phyloP scores from a whole-genome alignment of 805 yeast species.

The Pichia pseudocactophila region DNA sequence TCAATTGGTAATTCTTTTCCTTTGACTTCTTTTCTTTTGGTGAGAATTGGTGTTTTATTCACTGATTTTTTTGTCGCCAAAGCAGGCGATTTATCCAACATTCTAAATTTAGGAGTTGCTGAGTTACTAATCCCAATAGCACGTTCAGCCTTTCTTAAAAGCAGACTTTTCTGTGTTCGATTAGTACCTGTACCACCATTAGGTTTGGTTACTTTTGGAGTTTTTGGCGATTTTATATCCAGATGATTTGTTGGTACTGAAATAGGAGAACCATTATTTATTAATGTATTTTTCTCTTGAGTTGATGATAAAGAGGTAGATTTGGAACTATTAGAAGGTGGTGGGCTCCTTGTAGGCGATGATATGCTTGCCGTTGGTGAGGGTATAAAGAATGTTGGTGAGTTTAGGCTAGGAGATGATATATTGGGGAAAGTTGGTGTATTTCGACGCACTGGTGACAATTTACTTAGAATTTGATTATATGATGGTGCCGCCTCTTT shows the following conservation, averaged over 20 bases:
- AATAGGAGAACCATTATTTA: too few species aligned
- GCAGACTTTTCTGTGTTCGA: constrained; percentile 16
- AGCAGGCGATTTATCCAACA: too few species aligned
- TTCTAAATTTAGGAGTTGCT: neutral
- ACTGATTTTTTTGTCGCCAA: neutral
- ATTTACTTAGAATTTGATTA: constrained; percentile 3
- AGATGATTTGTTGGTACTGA: too few species aligned
- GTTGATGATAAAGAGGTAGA: too few species aligned
- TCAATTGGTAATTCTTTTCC: too few species aligned
- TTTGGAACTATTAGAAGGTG: too few species aligned
- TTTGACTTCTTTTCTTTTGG: neutral
- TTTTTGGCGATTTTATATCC: neutral
- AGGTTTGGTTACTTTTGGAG: constrained; percentile 3
- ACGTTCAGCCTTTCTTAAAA: constrained; percentile 17
- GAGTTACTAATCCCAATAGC: constrained; percentile 11
- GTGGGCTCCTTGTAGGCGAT: too few species aligned
- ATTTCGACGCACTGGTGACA: constrained; percentile 10
- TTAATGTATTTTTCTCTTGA: too few species aligned
- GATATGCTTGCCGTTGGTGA: neutral
- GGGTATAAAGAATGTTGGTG: neutral
- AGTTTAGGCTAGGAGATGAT: neutral
- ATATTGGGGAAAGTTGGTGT: neutral
- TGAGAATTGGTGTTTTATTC: neutral
- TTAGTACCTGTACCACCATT: constrained; percentile 7
- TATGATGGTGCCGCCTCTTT: neutral